Evolutionary conservation across 1,284 basidiomycete species (phyloP).

Genomic region (Dichomitus squalens): DNA sequence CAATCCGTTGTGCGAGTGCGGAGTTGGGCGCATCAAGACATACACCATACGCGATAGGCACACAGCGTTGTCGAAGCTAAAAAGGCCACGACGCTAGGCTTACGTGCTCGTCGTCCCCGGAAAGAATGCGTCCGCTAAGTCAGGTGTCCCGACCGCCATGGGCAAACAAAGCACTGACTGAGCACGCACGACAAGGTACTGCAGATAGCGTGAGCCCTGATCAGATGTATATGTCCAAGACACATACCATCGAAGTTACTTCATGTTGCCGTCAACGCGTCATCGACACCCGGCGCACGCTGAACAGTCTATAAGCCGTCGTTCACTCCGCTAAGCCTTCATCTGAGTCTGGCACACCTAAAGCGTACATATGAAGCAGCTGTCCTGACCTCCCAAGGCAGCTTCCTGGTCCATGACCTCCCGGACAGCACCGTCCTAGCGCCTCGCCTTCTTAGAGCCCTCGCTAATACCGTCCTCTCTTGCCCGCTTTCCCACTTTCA

Average conservation of each 20-base stretch:
- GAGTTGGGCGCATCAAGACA: background rate
- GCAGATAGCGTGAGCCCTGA: background rate
- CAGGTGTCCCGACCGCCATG: background rate
- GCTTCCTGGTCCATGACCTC: background rate
- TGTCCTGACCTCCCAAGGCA: background rate
- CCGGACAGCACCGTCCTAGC: background rate
- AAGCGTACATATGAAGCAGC: background rate
- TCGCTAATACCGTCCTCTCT: conserved; percentile 6
- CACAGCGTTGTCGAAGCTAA: too few relatives aligned
- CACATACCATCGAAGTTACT: background rate
- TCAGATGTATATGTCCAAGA: background rate
- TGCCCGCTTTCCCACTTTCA: conserved; percentile 9
- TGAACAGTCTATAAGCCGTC: conserved; percentile 3
- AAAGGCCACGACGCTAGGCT: background rate
- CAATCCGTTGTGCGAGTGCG: background rate
- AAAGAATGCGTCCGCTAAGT: background rate
- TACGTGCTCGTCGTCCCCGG: too few relatives aligned
- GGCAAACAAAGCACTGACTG: background rate
- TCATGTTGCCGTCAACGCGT: background rate
- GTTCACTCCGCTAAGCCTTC: background rate
- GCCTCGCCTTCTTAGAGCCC: conserved; percentile 15
- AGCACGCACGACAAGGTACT: background rate
- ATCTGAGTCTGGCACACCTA: background rate
- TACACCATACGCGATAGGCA: background rate
- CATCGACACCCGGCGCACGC: background rate